Conservation (phyloP, 495 filamentous ascomycete species). For the Chaetomium fimeti region DNA sequence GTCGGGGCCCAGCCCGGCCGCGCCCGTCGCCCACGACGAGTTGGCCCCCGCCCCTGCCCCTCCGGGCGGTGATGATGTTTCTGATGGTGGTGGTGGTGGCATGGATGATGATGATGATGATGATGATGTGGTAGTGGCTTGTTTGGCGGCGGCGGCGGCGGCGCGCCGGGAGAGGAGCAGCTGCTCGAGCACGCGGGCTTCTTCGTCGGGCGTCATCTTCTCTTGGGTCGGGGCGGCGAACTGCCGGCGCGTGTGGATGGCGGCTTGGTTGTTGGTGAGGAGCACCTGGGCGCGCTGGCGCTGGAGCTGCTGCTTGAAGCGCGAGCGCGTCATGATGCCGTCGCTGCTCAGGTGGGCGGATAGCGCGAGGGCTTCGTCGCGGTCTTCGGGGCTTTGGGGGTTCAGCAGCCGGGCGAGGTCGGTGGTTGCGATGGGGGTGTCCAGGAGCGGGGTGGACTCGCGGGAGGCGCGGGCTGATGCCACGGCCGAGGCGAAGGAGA, state of each 20-base stretch:
- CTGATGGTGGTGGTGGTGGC: neutral
- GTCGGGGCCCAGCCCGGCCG: conserved; percentile 64
- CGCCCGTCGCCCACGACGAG: conserved; percentile 63
- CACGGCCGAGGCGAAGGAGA: conserved; percentile 21
- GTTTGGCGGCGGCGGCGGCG: conserved; percentile 20
- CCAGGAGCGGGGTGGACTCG: conserved; percentile 58
- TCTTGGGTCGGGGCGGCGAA: conserved; percentile 6
- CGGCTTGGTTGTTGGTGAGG: conserved; percentile 41
- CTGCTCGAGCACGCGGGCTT: conserved; percentile 75
- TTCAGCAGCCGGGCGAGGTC: conserved; percentile 80
- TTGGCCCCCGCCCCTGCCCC: conserved; percentile 7
- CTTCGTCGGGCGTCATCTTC: conserved; percentile 62
- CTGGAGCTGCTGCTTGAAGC: conserved; percentile 64
- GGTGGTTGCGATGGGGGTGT: conserved; percentile 61
- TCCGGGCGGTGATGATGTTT: conserved; percentile 13
- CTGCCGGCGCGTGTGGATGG: neutral
- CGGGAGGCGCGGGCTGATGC: conserved; percentile 39
- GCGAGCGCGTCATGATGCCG: conserved; percentile 76
- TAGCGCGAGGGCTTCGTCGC: conserved; percentile 76
- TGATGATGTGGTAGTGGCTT: too few relatives aligned
- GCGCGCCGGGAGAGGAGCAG: conserved; percentile 67
- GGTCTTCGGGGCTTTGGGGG: conserved; percentile 72
- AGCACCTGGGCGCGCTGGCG: conserved; percentile 66
- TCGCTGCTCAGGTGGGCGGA: conserved; percentile 72
- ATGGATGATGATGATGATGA: neutral